These are phyloP conservation scores for Tanacetum coccineum DNA, from an alignment of 129 eudicot genomes.

Conservation along the genomic window DNA sequence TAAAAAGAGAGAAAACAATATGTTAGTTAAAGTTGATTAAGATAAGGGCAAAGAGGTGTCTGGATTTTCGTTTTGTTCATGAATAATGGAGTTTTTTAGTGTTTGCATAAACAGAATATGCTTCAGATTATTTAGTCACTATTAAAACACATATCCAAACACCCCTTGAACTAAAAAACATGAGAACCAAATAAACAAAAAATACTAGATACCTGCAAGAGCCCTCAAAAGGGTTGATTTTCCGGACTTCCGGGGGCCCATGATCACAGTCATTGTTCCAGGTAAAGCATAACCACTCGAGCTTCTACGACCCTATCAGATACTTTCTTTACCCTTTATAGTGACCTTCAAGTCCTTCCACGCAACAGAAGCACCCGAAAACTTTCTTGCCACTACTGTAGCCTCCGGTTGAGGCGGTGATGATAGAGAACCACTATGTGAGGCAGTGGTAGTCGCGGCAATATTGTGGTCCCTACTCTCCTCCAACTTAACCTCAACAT, in stretches of 20 bases:
- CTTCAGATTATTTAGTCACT: too few species aligned
- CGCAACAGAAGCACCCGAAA: constrained; percentile 65
- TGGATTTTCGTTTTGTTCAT: too few species aligned
- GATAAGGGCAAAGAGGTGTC: too few species aligned
- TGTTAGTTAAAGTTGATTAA: constrained; percentile 17
- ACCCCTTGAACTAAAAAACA: background rate
- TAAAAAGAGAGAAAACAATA: constrained; percentile 29
- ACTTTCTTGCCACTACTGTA: constrained; percentile 49
- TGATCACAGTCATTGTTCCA: constrained; percentile 90
- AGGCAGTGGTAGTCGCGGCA: constrained; percentile 52
- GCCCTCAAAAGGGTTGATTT: constrained; percentile 83
- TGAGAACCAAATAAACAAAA: background rate
- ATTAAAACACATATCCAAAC: too few species aligned
- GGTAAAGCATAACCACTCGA: constrained; percentile 87
- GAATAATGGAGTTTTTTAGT: too few species aligned
- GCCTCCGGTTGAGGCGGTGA: constrained; percentile 63
- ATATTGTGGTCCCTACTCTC: constrained; percentile 53
- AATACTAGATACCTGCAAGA: constrained; percentile 63
- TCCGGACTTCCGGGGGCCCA: constrained; percentile 95
- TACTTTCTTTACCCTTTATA: constrained; percentile 85
- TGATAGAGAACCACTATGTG: constrained; percentile 71
- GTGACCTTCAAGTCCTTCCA: constrained; percentile 86
- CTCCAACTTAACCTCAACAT: constrained; percentile 39
- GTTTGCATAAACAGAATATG: too few species aligned
- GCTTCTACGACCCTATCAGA: constrained; percentile 76